Conservation (phyloP, 2,329 filamentous ascomycete genomes). For the Microascus cirrosus region DNA sequence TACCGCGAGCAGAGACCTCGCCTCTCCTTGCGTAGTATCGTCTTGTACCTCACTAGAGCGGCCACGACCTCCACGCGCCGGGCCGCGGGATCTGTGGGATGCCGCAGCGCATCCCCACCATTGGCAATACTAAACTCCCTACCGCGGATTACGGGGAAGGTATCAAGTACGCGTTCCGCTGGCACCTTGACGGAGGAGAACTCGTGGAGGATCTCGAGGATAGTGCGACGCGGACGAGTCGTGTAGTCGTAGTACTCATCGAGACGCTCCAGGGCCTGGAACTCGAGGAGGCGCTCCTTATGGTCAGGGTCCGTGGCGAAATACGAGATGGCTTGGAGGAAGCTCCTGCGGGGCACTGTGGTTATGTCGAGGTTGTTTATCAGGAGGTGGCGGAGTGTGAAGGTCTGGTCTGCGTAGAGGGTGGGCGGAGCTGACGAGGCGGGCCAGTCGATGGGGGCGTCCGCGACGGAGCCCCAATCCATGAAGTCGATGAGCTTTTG, state of each 20-base stretch:
- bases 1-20: slow-evolving; percentile 88
- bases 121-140: slow-evolving; percentile 73
- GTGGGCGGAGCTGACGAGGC: slow-evolving; percentile 6
- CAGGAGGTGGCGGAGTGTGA: slow-evolving; percentile 65
- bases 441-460: slow-evolving; percentile 44
- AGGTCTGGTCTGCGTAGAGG: slow-evolving; percentile 23
- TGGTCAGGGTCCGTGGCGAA: slow-evolving; percentile 65
- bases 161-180: slow-evolving; percentile 55
- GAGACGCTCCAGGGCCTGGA: slow-evolving; percentile 65
- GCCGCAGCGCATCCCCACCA: slow-evolving; percentile 1
- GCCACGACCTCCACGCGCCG: slow-evolving; percentile 59
- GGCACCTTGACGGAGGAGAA: slow-evolving; percentile 79
- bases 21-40: slow-evolving; percentile 71
- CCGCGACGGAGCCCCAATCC: slow-evolving; percentile 65
- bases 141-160: slow-evolving; percentile 76
- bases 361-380: slow-evolving; percentile 81
- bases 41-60: slow-evolving; percentile 85
- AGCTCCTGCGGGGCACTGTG: slow-evolving; percentile 76
- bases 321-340: slow-evolving; percentile 69
- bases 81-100: slow-evolving; percentile 17
- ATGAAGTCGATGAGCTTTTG: slow-evolving; percentile 66
- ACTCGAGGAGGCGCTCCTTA: slow-evolving; percentile 71
- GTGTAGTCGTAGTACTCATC: slow-evolving; percentile 97
- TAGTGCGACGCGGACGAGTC: slow-evolving; percentile 76
- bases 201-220: slow-evolving; percentile 84